Base-by-base conservation (phyloP, 1,284 basidiomycete species). In the Moniliophthora roreri region DNA sequence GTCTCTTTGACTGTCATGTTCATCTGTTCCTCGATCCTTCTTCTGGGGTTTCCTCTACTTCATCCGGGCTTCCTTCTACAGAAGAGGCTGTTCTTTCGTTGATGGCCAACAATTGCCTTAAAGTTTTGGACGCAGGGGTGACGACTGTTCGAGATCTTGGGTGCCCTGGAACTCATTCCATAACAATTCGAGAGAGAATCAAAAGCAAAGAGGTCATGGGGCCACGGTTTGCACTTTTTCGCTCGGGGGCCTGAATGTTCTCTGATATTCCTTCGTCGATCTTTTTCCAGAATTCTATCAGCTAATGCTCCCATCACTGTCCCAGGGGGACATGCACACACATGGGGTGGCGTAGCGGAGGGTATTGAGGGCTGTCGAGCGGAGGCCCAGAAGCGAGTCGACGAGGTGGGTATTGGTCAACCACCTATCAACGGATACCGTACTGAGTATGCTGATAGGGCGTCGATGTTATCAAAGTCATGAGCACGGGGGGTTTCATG, bases 231-330 rank as follows among this genome's bases (percentile, higher is more conserved):
- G 52, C 51, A 45, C 34, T 26, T 40, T 52, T 26, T 48, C 34
- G 16, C 21, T 46, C 41, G 18, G 1, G n/a, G 20, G 23, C 26
- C 13, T n/a, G 26, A 16, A 11, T 36, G 32, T 35, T 49, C 36
- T 11, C 24, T 44, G n/a, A n/a, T 13, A 41, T 26, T 20, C 26
- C 32, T 47, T 4, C 42, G 37, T 50, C 15, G 37, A 16, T 34
- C 2, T 34, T 21, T 21, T 32, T 15, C 15, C 35, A 57, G 55
- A 26, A 51, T 56, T 37, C 41, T 53, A 4, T 48, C 50, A 23
- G 49, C 55, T 0, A 57, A 57, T 23, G 55, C 55, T n/a, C 55
- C 55, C 3, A 57, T 57, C 9, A 57, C 55, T 36, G 55, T 57
- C 15, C 52, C 52, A 24, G 48, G 44, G 3, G 55, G 55, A 16